Evolutionary conservation across 2,329 filamentous ascomycete species (phyloP).

Genomic region (Epichloe festucae): DNA sequence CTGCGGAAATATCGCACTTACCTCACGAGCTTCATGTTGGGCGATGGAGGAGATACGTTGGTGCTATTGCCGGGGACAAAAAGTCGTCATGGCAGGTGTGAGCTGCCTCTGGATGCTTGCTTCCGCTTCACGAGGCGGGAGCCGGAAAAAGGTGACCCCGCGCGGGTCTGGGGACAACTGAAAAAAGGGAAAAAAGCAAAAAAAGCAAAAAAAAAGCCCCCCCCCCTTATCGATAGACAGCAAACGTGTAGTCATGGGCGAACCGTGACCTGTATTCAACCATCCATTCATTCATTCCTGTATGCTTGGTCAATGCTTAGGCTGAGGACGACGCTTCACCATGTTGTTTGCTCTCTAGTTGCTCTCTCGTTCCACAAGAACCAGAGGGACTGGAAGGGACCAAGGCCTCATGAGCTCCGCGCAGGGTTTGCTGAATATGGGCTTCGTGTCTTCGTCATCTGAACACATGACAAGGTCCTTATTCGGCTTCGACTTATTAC

Average conservation of each 20-base stretch:
- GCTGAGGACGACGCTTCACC: not conserved
- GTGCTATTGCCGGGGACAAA: not conserved
- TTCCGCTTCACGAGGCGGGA: not conserved
- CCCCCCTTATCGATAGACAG: conserved; percentile 1
- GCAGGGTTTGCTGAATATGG: not conserved
- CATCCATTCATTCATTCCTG: no score
- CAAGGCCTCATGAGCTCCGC: not conserved
- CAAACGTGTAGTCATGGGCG: not conserved
- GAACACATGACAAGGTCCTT: not conserved
- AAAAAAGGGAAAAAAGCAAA: not conserved
- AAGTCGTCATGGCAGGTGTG: not conserved
- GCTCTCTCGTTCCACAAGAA: not conserved
- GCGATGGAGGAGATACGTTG: conserved; percentile 9
- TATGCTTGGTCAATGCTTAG: not conserved
- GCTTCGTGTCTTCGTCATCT: not conserved
- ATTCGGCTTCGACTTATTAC: not conserved
- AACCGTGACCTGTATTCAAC: not conserved
- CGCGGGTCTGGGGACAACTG: not conserved
- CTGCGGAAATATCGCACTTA: conserved; percentile 32
- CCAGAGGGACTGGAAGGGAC: not conserved
- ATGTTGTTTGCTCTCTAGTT: conserved; percentile 1
- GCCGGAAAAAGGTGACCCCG: not conserved
- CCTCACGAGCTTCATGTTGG: conserved; percentile 93
- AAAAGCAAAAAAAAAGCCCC: no score
- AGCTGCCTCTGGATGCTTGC: not conserved